A percentile compares a stretch with the other conserved stretches of the same genome.
These are phyloP conservation scores for Tilletia indica DNA, from an alignment of 1,284 basidiomycete species.

Conservation along the genomic window DNA sequence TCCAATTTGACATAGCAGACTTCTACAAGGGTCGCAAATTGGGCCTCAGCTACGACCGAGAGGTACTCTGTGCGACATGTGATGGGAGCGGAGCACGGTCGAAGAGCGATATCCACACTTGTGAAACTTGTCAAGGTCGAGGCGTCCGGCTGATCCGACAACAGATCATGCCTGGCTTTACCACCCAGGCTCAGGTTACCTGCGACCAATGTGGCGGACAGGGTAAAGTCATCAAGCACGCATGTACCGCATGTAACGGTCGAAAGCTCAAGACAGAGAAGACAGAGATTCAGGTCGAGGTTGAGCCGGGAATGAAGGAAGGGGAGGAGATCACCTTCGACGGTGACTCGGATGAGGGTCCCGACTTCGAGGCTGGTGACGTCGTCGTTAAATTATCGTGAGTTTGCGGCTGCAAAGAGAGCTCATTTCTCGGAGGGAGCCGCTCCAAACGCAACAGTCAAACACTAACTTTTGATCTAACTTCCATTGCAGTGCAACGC, in stretches of 20 bases:
- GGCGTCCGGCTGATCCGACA: conserved; percentile 50
- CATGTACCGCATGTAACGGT: conserved; percentile 44
- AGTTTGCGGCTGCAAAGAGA: conserved; percentile 15
- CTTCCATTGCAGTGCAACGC: conserved; percentile 25
- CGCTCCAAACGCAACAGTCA: too few relatives aligned
- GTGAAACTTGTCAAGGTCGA: conserved; percentile 43
- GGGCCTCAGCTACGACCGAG: conserved; percentile 41
- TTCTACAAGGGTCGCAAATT: conserved; percentile 48
- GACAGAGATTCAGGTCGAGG: conserved; percentile 46
- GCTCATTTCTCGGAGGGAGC: too few relatives aligned
- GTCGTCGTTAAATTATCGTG: conserved; percentile 46
- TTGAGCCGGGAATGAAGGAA: conserved; percentile 46
- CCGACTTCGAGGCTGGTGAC: conserved; percentile 50
- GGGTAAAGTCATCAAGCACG: conserved; percentile 44
- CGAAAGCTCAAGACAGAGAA: conserved; percentile 44
- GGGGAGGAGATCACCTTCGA: conserved; percentile 47
- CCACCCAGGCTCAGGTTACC: conserved; percentile 43
- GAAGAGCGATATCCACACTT: conserved; percentile 47
- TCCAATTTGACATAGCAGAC: conserved; percentile 44
- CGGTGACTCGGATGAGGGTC: conserved; percentile 49
- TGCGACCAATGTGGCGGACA: conserved; percentile 48
- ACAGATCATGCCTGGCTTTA: conserved; percentile 56
- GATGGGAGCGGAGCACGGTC: conserved; percentile 52
- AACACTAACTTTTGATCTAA: not conserved
- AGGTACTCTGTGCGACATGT: conserved; percentile 48